Base-by-base conservation (phyloP, 2,329 filamentous ascomycete species). In the Emericellopsis cladophorae region DNA sequence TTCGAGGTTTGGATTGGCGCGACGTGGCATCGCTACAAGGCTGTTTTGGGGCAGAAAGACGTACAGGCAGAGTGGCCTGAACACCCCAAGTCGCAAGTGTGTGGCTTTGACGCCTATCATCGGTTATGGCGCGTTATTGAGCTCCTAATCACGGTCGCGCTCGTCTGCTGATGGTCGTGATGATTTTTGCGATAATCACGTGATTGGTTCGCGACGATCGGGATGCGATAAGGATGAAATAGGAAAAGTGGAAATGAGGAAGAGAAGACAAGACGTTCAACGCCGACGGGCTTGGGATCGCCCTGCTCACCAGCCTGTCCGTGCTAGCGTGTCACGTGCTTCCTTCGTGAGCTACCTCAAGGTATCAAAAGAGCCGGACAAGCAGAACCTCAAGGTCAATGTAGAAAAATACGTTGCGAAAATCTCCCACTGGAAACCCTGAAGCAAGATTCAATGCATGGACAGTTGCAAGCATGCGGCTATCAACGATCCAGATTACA, bases 21-120 rank as follows among this genome's bases (percentile, higher is more conserved):
- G 26, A 29, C 26, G 26, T 12, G 26, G 9, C 26, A 35, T 34
- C 39, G 21, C 34, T 31, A 15, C 39, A 21, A 16, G 24, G n/a
- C 15, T 16, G 6, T 21, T 22, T 11, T 10, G 16, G 35, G 14
- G 18, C 12, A 29, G 36, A 47, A 48, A 54, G 46, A 55, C 57
- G 49, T 59, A 55, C 51, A 51, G 49, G 46, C 49, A 54, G 51
- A 50, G 49, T 55, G 55, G 50, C 32, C 49, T 46, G 48, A 48
- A 46, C 46, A 50, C 48, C 52, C 48, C 45, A 51, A 49, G 48
- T 47, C 51, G 50, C 48, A 46, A 47, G 45, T 41, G 47, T 42
- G 42, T 40, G 45, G 46, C 49, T 45, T 49, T 46, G 45, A 47
- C 46, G 46, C 43, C 46, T 51, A 48, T 57, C 53, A 57, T 58